Evolutionary conservation across 257 asterid genomes (phyloP).

Genomic region (Leptodermis oblonga): DNA sequence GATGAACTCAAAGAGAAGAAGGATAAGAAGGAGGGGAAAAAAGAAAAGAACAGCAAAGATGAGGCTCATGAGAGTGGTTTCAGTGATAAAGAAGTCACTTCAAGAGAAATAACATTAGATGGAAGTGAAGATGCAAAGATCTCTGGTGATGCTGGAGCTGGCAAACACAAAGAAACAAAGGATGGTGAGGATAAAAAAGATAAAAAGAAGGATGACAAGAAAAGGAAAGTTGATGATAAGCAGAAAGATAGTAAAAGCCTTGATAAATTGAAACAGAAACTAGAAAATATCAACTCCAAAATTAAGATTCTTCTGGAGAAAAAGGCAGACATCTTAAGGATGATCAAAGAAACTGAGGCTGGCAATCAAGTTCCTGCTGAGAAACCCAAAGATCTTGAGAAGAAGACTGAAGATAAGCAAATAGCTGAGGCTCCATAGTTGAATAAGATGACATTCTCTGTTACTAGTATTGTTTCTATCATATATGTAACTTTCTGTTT

Average conservation of each 20-base stretch:
- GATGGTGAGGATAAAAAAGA: conserved; percentile 28
- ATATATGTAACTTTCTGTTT: background rate
- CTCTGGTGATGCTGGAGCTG: conserved; percentile 21
- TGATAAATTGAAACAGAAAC: conserved; percentile 45
- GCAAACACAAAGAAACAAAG: conserved; percentile 20
- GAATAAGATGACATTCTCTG: background rate
- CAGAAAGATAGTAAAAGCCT: conserved; percentile 28
- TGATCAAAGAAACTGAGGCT: conserved; percentile 49
- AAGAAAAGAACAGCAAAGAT: conserved; percentile 2
- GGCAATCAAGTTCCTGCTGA: conserved; percentile 26
- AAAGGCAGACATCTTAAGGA: conserved; percentile 47
- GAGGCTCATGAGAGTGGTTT: conserved; percentile 5
- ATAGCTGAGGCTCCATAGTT: background rate
- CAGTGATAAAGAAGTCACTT: conserved; percentile 11
- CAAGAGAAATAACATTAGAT: conserved; percentile 43
- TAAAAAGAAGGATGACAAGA: conserved; percentile 46
- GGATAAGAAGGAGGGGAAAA: conserved; percentile 15
- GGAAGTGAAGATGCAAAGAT: conserved; percentile 20
- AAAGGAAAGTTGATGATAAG: conserved; percentile 40
- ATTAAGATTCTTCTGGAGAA: conserved; percentile 41
- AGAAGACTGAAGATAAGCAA: conserved; percentile 16
- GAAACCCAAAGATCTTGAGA: conserved; percentile 25
- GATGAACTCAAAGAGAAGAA: conserved; percentile 17
- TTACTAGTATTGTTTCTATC: background rate
- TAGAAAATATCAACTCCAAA: conserved; percentile 49